Percentiles rank a stretch among this genome's conserved stretches.
These are phyloP conservation scores for Penicillium coprophilum DNA, from an alignment of 495 filamentous ascomycete genomes.

Conservation along the genomic window DNA sequence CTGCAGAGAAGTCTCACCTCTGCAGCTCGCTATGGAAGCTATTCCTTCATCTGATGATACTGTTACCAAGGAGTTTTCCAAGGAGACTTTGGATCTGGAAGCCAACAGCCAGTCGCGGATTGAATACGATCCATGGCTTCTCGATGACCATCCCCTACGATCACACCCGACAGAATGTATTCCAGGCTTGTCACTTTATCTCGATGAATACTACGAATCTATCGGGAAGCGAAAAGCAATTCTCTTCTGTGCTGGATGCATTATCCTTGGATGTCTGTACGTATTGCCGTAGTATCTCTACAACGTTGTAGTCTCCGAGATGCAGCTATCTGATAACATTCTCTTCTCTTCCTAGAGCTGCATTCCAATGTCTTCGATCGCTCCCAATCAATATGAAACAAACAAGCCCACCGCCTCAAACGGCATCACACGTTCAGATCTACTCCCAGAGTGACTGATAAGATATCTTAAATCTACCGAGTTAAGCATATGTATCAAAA, in stretches of 20 bases:
- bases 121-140: constrained; percentile 36
- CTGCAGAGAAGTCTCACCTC: neutral
- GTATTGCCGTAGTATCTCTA: constrained; percentile 10
- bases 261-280: constrained; percentile 37
- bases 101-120: constrained; percentile 18
- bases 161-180: constrained; percentile 40
- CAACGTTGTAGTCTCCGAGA: neutral
- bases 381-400: constrained; percentile 10
- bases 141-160: constrained; percentile 45
- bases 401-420: constrained; percentile 1
- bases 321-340: neutral
- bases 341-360: constrained; percentile 9
- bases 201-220: constrained; percentile 13
- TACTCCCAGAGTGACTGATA: constrained; percentile 8
- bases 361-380: constrained; percentile 19
- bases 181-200: constrained; percentile 25
- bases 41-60: neutral
- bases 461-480: too few species aligned
- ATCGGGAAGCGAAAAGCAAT: constrained; percentile 26
- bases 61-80: neutral
- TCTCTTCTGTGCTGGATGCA: constrained; percentile 25
- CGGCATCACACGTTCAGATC: neutral
- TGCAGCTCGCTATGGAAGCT: neutral
- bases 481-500: too few species aligned
- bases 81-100: constrained; percentile 14